These are phyloP conservation scores for Pochonia chlamydosporia DNA, from an alignment of 2,329 filamentous ascomycete genomes.

Conservation along the genomic window DNA sequence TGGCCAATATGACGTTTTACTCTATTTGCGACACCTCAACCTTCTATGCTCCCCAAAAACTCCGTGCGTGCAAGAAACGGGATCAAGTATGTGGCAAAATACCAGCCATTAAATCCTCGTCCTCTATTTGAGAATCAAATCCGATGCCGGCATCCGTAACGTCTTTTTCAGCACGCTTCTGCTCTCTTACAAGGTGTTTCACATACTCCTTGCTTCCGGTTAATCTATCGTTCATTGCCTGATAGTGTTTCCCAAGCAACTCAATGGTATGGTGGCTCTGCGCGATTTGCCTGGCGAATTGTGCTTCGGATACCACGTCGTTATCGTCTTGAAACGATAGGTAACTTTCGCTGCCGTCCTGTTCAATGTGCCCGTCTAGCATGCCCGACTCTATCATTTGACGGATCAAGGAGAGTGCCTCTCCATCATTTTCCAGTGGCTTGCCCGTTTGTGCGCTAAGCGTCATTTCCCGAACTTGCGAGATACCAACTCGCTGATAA, in stretches of 20 bases:
- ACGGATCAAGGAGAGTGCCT: constrained; percentile 41
- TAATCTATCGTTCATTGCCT: constrained; percentile 48
- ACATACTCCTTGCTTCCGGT: constrained; percentile 52
- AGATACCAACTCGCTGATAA: constrained; percentile 56
- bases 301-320: constrained; percentile 40
- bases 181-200: constrained; percentile 38
- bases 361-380: constrained; percentile 46
- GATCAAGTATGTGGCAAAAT: constrained; percentile 18
- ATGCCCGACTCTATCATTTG: constrained; percentile 51
- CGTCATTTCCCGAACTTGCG: constrained; percentile 45
- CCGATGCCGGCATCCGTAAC: constrained; percentile 26
- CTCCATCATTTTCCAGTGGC: constrained; percentile 33
- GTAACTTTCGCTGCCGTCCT: constrained; percentile 36
- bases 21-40: neutral
- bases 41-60: neutral
- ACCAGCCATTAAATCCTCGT: constrained; percentile 57
- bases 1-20: neutral
- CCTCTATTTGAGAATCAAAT: constrained; percentile 46
- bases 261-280: constrained; percentile 36
- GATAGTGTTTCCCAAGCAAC: constrained; percentile 40
- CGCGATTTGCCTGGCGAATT: constrained; percentile 43
- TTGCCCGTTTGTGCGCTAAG: constrained; percentile 48
- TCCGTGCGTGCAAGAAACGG: neutral
- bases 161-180: constrained; percentile 41
- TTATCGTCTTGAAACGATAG: constrained; percentile 44